Percentiles rank a stretch among this genome's conserved stretches.
phyloP scores from a whole-genome alignment of 2,329 filamentous ascomycete species.

The Bipolaris gigantea region DNA sequence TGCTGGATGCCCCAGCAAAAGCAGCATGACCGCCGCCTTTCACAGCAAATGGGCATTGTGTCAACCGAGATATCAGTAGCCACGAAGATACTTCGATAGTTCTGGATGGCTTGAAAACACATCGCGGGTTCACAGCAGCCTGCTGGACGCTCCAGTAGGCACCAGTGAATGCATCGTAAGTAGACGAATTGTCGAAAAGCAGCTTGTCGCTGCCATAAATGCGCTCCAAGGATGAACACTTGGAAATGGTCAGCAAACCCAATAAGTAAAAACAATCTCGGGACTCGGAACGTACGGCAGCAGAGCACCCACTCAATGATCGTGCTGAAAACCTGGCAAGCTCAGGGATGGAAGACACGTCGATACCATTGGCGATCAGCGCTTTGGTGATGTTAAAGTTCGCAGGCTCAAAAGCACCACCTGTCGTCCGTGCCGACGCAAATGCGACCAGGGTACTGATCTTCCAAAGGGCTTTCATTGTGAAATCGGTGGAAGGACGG shows the following conservation, averaged over 20 bases:
- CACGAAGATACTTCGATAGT: conserved; percentile 24
- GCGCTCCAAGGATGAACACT: conserved; percentile 29
- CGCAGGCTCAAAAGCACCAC: conserved; percentile 19
- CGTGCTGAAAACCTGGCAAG: conserved; percentile 8
- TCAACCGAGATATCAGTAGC: conserved; percentile 26
- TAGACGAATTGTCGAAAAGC: conserved; percentile 10
- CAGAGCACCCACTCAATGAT: conserved; percentile 17
- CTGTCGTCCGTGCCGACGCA: conserved; percentile 13
- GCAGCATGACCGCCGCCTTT: conserved; percentile 51
- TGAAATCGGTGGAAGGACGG: not conserved
- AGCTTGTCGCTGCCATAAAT: conserved; percentile 28
- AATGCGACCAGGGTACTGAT: conserved; percentile 12
- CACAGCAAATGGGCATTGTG: conserved; percentile 47
- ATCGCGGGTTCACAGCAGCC: conserved; percentile 25
- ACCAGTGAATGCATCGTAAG: conserved; percentile 27
- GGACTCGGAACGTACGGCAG: conserved; percentile 23
- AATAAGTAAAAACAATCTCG: not conserved
- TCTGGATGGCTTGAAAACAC: conserved; percentile 32
- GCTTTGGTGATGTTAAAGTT: conserved; percentile 26
- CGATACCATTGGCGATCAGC: conserved; percentile 21
- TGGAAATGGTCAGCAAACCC: conserved; percentile 6
- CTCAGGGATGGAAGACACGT: conserved; percentile 24
- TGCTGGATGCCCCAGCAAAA: conserved; percentile 47
- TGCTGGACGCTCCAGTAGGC: conserved; percentile 37
- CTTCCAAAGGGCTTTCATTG: conserved; percentile 16